These are phyloP conservation scores for Wickerhamomyces mucosus DNA, from an alignment of 805 yeast genomes.

Conservation along the genomic window DNA sequence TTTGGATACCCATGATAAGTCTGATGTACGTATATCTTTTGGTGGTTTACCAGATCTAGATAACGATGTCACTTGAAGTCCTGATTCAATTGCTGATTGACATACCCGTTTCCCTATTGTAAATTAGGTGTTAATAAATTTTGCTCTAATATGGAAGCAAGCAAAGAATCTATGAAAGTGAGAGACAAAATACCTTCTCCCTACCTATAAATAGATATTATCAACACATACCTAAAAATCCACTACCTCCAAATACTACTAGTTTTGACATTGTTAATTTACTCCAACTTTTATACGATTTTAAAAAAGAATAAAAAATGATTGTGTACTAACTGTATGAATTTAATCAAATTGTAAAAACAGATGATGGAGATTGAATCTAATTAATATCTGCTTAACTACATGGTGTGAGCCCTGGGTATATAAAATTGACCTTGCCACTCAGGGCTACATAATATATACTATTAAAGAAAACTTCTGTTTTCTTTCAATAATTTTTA, in stretches of 20 bases:
- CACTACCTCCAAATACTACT: conserved; percentile 82
- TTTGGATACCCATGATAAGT: conserved; percentile 39
- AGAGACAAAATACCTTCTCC: too few species aligned
- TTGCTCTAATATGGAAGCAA: too few species aligned
- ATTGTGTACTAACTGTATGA: too few species aligned
- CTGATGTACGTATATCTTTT: conserved; percentile 19
- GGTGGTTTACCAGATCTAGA: conserved; percentile 54
- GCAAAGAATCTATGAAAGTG: too few species aligned
- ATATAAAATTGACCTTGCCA: too few species aligned
- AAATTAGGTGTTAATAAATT: neutral
- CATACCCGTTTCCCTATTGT: conserved; percentile 52
- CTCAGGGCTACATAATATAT: too few species aligned
- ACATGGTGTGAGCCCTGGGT: too few species aligned
- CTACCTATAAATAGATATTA: neutral
- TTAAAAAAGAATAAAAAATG: neutral
- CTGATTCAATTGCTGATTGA: conserved; percentile 51
- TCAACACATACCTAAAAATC: conserved; percentile 48
- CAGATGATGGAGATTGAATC: too few species aligned
- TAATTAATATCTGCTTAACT: too few species aligned
- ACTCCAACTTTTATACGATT: neutral
- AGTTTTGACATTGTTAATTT: conserved; percentile 22
- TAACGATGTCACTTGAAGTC: conserved; percentile 60
- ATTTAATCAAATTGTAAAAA: too few species aligned
- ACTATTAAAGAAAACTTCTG: too few species aligned
- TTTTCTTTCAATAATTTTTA: too few species aligned